These are phyloP conservation scores for Phoenix dactylifera DNA, from an alignment of 176 grass and related monocot species.

Conservation along the genomic window DNA sequence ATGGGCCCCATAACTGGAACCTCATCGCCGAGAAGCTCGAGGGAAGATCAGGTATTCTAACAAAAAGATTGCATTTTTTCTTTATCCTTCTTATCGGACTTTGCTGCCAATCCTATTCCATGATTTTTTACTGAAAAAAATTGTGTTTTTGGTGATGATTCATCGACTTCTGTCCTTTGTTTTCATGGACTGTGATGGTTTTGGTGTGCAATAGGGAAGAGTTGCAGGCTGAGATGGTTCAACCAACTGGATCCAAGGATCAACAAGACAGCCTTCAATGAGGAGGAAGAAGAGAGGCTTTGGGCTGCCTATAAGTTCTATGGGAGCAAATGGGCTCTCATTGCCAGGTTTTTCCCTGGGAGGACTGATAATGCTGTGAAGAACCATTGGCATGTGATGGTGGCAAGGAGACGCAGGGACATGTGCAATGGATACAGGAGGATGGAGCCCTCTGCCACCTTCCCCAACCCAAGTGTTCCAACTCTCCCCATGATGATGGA, in stretches of 20 bases:
- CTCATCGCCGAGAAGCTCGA: constrained; percentile 9
- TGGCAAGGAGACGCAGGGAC: constrained; percentile 12
- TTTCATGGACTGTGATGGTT: too few relatives aligned
- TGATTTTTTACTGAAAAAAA: too few relatives aligned
- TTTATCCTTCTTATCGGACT: too few relatives aligned
- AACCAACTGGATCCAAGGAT: constrained; percentile 22
- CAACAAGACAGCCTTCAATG: constrained; percentile 10
- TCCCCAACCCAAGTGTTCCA: too few relatives aligned
- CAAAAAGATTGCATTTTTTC: too few relatives aligned
- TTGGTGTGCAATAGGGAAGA: constrained; percentile 12
- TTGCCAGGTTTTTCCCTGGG: constrained; percentile 15
- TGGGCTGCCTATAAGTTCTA: constrained; percentile 1
- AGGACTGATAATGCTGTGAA: constrained; percentile 24
- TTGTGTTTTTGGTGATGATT: too few relatives aligned
- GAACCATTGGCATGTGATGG: constrained; percentile 28
- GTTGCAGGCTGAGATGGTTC: constrained; percentile 24
- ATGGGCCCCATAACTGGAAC: constrained; percentile 15
- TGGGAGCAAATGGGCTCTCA: constrained; percentile 20
- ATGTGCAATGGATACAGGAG: constrained; percentile 1
- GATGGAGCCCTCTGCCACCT: not conserved
- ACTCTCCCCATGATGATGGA: not conserved
- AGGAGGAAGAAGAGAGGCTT: constrained; percentile 18
- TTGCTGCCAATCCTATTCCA: too few relatives aligned
- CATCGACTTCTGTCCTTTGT: too few relatives aligned
- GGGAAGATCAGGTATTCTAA: constrained; percentile 9